Evolutionary conservation across 768 basidiomycete species (phyloP), one percentile per base, ranked within the genome.

Genomic region (Asterophora parasitica): DNA sequence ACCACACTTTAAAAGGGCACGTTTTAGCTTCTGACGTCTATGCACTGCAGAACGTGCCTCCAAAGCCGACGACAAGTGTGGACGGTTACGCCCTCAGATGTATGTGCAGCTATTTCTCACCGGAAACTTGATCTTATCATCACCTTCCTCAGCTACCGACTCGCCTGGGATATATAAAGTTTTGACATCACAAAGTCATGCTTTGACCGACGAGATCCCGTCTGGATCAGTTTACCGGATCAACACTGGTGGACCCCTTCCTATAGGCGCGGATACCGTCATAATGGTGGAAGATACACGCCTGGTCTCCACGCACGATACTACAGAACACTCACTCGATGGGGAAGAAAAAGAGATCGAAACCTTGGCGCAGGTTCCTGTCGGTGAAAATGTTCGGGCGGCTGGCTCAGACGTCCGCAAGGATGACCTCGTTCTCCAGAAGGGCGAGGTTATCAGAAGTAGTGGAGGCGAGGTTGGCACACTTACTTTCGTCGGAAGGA

Each of bases 251-350:
- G 85, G 79, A 0, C 87, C 89, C 0, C 68, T 95, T 2, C 92
- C 92, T 1, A 61, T 66, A 0, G 90, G 87, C 4, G 65, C 84
- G 6, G 84, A 93, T 59, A 70, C 88, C 0, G 83, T 92, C 2
- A 83, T 95, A 63, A 94, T 93, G 91, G 92, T 95, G 15, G 92
- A 95, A 66, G 92, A 94, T 61, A 94, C 92, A 0, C 77, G 79
- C 48, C 73, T 95, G 6, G 71, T 81, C n/a, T 79, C 79, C 2
- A 76, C 78, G 1, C 51, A 65, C 44, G 62, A 67, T 40, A 70
- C 71, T 26, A 56, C 58, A 3, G 61, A 68, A 15, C 67, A 68
- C 13, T 54, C 63, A 28, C 13, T 50, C 16, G 68, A 74, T 50
- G 66, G 71, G 2, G 91, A 93, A 58, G 91, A 94, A 63, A 69